Conservation (phyloP, 2,329 filamentous ascomycete species). For the Alternaria triticimaculans region DNA sequence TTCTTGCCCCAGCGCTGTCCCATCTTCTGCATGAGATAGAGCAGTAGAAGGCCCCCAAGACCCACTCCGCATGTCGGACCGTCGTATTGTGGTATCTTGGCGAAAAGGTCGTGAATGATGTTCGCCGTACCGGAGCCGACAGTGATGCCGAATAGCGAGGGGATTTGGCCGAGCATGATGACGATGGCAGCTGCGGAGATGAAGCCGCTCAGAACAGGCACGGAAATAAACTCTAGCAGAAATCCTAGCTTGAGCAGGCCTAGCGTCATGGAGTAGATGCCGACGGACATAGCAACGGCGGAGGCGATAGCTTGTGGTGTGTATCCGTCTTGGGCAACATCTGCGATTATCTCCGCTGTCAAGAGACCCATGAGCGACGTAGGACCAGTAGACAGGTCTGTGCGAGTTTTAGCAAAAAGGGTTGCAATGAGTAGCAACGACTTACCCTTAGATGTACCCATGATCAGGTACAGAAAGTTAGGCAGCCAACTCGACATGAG, state of each 20-base stretch:
- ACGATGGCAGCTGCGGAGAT: conserved; percentile 71
- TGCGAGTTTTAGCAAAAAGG: conserved; percentile 43
- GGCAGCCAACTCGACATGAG: conserved; percentile 94
- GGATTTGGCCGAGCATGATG: conserved; percentile 70
- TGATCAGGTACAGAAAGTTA: conserved; percentile 96
- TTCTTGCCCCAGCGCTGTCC: conserved; percentile 66
- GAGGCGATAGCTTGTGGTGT: conserved; percentile 64
- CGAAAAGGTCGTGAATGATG: conserved; percentile 66
- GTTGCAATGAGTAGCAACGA: neutral
- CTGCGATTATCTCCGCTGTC: conserved; percentile 65
- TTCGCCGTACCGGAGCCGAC: conserved; percentile 61
- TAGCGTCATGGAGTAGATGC: conserved; percentile 64
- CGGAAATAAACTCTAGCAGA: conserved; percentile 69
- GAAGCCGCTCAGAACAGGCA: conserved; percentile 69
- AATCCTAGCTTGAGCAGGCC: conserved; percentile 70
- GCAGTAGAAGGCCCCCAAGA: conserved; percentile 62
- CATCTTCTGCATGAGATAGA: conserved; percentile 63
- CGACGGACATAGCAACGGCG: conserved; percentile 68
- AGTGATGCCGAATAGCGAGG: conserved; percentile 63
- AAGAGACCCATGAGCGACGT: conserved; percentile 70
- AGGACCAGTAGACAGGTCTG: conserved; percentile 70
- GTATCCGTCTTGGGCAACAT: conserved; percentile 60
- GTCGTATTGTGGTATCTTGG: conserved; percentile 63
- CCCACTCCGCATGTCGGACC: conserved; percentile 67
- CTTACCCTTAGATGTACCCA: conserved; percentile 67